Evolutionary conservation across 345 rosid species (phyloP), one percentile per base, ranked within the genome.

Genomic region (Turritis glabra): DNA sequence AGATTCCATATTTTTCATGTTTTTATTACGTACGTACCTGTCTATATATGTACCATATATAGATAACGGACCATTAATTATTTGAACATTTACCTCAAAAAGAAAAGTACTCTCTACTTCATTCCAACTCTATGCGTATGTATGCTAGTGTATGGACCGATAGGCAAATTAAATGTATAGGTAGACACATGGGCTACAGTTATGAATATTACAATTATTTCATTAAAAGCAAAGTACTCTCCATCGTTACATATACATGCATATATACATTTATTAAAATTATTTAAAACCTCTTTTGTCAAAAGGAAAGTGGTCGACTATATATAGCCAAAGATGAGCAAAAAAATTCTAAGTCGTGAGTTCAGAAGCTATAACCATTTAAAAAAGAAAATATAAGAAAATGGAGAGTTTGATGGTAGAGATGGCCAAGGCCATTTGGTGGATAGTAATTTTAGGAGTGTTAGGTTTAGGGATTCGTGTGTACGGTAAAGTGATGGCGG

Each of bases 131-230:
- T 40, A 75, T 75, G 47, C 67, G 35, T 41, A 60, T 75, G 74
- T 47, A 66, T 47, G 18, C 25, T 74, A 66, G 73, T 67, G 67
- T 37, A 67, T 58, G 73, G 74, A 75, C 74, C 74, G 74, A 50
- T 72, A 37, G 26, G 41, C 68, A 59, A 68, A 59, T 59, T 66
- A 47, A 37, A 47, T 48, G 61, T 15, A 58, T 11, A 59, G 50
- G 29, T 68, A 67, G 79, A 75, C 69, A 68, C 74, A 75, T 68
- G 74, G 44, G 69, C 56, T 68, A 68, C 63, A 60, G 10, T 37
- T 60, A 60, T 60, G 22, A 58, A 59, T 38, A 7, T 5, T 56
- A 38, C 68, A 67, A 67, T 59, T 67, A 67, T 75, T 66, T 58
- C 15, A 58, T 59, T 68, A 59, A 67, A 75, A 58, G 62, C 21